phyloP scores from a whole-genome alignment of 805 yeast species.

The Teunomyces funiuensis region DNA sequence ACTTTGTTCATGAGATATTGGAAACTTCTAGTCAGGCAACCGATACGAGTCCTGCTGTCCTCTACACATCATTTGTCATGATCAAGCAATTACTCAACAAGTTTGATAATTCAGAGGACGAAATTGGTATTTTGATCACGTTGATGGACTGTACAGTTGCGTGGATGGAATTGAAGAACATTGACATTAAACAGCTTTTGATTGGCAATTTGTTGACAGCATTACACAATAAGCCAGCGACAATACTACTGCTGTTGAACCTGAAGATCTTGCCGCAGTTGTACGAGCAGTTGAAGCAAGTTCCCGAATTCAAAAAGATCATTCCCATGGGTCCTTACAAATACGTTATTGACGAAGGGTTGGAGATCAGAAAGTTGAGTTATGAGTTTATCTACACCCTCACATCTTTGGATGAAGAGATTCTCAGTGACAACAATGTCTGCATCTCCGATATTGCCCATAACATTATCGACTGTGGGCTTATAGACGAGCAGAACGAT shows the following conservation, averaged over 20 bases:
- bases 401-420: conserved; percentile 18
- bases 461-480: conserved; percentile 47
- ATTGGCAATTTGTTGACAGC: conserved; percentile 59
- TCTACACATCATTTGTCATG: conserved; percentile 34
- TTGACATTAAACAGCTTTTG: conserved; percentile 61
- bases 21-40: conserved; percentile 3
- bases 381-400: conserved; percentile 68
- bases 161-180: conserved; percentile 31
- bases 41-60: conserved; percentile 10
- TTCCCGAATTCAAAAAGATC: conserved; percentile 56
- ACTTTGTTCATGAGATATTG: conserved; percentile 17
- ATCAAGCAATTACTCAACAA: conserved; percentile 30
- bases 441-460: conserved; percentile 36
- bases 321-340: conserved; percentile 88
- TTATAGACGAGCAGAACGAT: conserved; percentile 63
- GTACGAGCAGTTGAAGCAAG: conserved; percentile 53
- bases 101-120: conserved; percentile 10
- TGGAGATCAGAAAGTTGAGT: conserved; percentile 68
- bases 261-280: conserved; percentile 48
- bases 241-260: conserved; percentile 47
- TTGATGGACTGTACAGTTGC: conserved; percentile 17
- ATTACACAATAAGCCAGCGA: conserved; percentile 52
- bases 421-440: conserved; percentile 19
- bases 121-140: conserved; percentile 13
- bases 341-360: conserved; percentile 75